Evolutionary conservation across 257 asterid species (phyloP).

Genomic region (Solanum chilense): DNA sequence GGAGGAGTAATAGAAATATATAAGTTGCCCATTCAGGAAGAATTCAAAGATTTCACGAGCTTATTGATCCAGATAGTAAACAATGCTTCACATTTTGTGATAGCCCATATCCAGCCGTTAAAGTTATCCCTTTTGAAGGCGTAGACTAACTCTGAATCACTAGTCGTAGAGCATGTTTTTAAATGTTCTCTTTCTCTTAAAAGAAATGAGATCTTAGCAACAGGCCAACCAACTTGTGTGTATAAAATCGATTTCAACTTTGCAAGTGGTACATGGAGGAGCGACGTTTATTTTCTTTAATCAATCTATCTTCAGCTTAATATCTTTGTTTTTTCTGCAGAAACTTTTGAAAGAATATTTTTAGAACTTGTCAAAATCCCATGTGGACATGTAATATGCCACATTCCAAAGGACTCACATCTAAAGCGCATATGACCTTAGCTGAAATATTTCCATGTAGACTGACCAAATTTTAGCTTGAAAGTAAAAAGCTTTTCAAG

Average conservation of each 20-base stretch:
- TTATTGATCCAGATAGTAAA: not conserved
- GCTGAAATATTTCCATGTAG: not conserved
- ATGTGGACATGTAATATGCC: not conserved
- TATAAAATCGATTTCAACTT: not conserved
- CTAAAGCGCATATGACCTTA: not conserved
- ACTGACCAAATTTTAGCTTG: not conserved
- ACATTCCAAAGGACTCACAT: not conserved
- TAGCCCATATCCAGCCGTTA: not conserved
- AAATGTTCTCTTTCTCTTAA: not conserved
- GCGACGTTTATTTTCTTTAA: not conserved
- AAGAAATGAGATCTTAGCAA: not conserved
- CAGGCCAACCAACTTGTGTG: not conserved
- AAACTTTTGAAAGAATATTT: not conserved
- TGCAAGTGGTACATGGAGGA: not conserved
- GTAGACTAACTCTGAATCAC: not conserved
- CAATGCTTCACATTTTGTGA: not conserved
- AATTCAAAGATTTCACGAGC: not conserved
- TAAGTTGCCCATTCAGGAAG: not conserved
- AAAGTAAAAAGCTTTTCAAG: not conserved
- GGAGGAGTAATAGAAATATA: not conserved
- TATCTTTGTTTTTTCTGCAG: not conserved
- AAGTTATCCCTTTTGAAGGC: not conserved
- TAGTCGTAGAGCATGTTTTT: not conserved
- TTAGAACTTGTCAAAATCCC: not conserved
- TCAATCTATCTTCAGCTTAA: not conserved